phyloP scores from a whole-genome alignment of 768 basidiomycete genomes.

The Kwoniella botswanensis region DNA sequence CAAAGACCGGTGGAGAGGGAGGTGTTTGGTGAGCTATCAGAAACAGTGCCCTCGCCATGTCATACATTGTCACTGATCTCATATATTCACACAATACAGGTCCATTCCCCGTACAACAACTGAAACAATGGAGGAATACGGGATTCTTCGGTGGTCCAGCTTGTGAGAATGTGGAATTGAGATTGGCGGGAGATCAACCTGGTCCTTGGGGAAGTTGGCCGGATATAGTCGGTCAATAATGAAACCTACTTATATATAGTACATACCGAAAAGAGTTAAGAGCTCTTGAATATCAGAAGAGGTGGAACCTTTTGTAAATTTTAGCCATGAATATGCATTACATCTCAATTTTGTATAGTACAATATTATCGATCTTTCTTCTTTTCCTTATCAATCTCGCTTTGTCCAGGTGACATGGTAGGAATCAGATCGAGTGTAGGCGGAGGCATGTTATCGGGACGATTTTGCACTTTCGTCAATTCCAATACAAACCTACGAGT shows the following conservation, averaged over 20 bases:
- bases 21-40: constrained; percentile 52
- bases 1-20: constrained; percentile 58
- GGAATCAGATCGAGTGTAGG: constrained; percentile 1
- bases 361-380: constrained; percentile 41
- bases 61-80: too few species aligned
- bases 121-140: constrained; percentile 53
- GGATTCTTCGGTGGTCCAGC: constrained; percentile 58
- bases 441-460: constrained; percentile 50
- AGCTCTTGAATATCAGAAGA: too few species aligned
- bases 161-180: constrained; percentile 58
- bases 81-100: too few species aligned
- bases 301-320: background rate
- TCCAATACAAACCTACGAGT: constrained; percentile 50
- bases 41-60: too few species aligned
- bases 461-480: constrained; percentile 45
- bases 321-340: constrained; percentile 1
- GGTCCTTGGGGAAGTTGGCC: constrained; percentile 50
- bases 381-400: constrained; percentile 11
- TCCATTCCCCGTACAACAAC: constrained; percentile 51
- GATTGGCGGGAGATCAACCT: constrained; percentile 22
- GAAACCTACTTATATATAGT: background rate
- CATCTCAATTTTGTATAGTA: background rate
- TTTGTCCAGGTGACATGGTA: background rate
- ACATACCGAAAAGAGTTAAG: background rate
- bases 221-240: constrained; percentile 30